Conservation (phyloP, 1,284 basidiomycete genomes). For the Papiliotrema fonsecae region DNA sequence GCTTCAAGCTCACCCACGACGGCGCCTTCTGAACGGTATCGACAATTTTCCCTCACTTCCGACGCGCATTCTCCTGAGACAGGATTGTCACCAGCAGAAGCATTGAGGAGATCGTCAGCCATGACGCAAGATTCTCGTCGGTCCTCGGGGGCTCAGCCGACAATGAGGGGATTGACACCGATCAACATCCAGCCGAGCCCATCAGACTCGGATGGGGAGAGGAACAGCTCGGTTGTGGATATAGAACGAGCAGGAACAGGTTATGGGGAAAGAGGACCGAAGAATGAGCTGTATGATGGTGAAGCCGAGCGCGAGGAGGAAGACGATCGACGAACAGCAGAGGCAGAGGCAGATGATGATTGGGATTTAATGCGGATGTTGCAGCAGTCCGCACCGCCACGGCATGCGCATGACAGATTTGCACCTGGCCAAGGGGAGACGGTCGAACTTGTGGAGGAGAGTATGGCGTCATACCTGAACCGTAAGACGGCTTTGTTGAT, state of each 20-base stretch:
- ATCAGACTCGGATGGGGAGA: neutral
- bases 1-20: neutral
- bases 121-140: neutral
- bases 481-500: conserved; percentile 47
- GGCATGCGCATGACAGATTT: conserved; percentile 18
- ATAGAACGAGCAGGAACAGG: too few species aligned
- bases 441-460: conserved; percentile 42
- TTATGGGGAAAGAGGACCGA: too few species aligned
- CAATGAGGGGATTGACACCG: conserved; percentile 1
- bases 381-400: conserved; percentile 17
- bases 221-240: too few species aligned
- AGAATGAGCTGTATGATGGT: neutral
- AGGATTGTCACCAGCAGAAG: neutral
- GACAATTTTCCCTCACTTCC: neutral
- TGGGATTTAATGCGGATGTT: conserved; percentile 41
- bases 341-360: too few species aligned
- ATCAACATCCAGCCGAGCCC: too few species aligned
- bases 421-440: conserved; percentile 22
- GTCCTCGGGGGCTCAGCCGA: too few species aligned
- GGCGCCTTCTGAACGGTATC: neutral
- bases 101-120: neutral
- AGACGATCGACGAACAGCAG: too few species aligned
- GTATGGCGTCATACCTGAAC: conserved; percentile 47
- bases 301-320: conserved; percentile 16
- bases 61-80: neutral